A percentile compares a stretch with the other conserved stretches of the same genome.
Conservation (phyloP, 2,329 filamentous ascomycete genomes). For the Fusarium gaditjirri region DNA sequence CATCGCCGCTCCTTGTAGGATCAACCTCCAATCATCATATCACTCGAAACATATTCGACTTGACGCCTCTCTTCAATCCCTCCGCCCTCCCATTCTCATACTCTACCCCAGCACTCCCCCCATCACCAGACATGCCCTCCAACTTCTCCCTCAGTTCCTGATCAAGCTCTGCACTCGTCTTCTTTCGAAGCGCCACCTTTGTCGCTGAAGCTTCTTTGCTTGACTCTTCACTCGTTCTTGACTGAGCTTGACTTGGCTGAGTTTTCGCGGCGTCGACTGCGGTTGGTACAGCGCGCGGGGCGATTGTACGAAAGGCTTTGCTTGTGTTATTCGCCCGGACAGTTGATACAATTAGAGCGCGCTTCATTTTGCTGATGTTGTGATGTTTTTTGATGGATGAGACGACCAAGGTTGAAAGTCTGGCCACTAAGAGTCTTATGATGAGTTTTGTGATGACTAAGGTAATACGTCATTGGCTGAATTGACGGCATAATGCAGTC, state of each 20-base stretch:
- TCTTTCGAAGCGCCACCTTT: constrained; percentile 43
- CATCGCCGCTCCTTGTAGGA: too few species aligned
- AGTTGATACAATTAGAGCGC: not conserved
- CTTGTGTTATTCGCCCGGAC: rapidly evolving
- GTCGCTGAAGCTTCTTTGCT: not conserved
- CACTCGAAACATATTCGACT: constrained; percentile 80
- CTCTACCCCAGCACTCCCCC: constrained; percentile 76
- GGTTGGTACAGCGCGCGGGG: rapidly evolving
- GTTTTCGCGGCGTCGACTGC: rapidly evolving
- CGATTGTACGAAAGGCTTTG: not conserved
- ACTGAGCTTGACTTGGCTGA: not conserved
- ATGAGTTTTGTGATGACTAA: not conserved
- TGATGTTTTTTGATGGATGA: not conserved
- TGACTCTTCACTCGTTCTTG: not conserved
- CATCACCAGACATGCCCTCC: constrained; percentile 74
- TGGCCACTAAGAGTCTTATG: not conserved
- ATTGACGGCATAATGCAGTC: constrained; percentile 7
- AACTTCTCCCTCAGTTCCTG: constrained; percentile 73
- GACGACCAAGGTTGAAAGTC: not conserved
- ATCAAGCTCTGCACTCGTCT: constrained; percentile 72
- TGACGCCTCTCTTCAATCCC: constrained; percentile 78
- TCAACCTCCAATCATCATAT: not conserved
- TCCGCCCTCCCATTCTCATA: constrained; percentile 79
- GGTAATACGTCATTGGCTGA: constrained; percentile 23
- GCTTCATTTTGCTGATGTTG: constrained; percentile 3